phyloP scores from a whole-genome alignment of 768 basidiomycete species.

The Pleurotus giganteus region DNA sequence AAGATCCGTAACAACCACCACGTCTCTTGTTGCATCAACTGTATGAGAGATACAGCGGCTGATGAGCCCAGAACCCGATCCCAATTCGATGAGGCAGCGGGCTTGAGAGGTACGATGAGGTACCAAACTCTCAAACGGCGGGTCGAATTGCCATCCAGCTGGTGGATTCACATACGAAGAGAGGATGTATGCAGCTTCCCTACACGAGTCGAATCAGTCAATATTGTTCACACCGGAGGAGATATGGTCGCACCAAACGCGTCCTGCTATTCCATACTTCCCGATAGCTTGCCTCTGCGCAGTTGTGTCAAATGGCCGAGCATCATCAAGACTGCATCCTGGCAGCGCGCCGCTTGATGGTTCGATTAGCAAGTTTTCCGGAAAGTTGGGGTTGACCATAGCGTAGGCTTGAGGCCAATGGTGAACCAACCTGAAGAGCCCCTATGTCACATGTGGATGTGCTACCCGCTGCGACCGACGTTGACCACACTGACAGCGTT shows the following conservation, averaged over 20 bases:
- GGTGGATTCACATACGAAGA: constrained; percentile 49
- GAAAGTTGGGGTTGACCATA: constrained; percentile 36
- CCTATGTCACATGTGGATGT: constrained; percentile 13
- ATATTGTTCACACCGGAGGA: neutral
- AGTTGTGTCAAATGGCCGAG: constrained; percentile 24
- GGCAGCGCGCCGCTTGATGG: constrained; percentile 25
- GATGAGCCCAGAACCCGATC: constrained; percentile 74
- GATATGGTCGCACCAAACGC: constrained; percentile 62
- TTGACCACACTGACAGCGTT: neutral
- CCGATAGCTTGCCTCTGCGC: constrained; percentile 61
- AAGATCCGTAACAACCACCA: constrained; percentile 69
- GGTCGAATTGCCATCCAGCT: constrained; percentile 46
- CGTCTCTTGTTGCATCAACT: constrained; percentile 37
- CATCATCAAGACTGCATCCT: constrained; percentile 12
- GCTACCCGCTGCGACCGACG: neutral
- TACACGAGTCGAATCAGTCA: constrained; percentile 24
- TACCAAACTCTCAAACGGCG: constrained; percentile 37
- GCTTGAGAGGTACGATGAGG: constrained; percentile 10
- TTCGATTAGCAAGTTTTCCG: constrained; percentile 31
- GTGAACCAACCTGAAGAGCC: neutral
- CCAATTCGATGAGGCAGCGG: constrained; percentile 65
- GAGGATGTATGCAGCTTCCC: constrained; percentile 74
- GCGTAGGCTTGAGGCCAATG: neutral
- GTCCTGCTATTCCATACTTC: constrained; percentile 78
- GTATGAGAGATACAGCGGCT: constrained; percentile 36